Percentiles rank a stretch among this genome's conserved stretches.
Conservation (phyloP, 108 stramenopile species). For the Discostella pseudostelligera region DNA sequence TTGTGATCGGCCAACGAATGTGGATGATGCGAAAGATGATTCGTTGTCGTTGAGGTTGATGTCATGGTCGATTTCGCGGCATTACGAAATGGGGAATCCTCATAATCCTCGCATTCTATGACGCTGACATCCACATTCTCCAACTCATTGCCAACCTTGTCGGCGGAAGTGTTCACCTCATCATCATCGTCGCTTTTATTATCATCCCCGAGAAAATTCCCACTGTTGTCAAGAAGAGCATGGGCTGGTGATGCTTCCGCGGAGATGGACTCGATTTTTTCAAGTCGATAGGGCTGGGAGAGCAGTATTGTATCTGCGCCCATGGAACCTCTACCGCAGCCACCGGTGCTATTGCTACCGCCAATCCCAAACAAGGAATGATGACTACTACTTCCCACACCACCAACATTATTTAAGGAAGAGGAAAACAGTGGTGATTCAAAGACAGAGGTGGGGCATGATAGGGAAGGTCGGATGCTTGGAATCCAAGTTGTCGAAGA, state of each 20-base stretch:
- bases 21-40: neutral
- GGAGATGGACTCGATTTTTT: neutral
- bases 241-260: constrained; percentile 5
- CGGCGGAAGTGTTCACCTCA: neutral
- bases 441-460: constrained; percentile 30
- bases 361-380: constrained; percentile 7
- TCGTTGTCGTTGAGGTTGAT: neutral
- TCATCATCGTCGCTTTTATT: neutral
- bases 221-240: too few species aligned
- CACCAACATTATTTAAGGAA: neutral
- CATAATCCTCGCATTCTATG: constrained; percentile 25
- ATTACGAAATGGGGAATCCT: constrained; percentile 6
- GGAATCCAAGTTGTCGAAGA: neutral
- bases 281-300: constrained; percentile 4
- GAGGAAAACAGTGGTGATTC: constrained; percentile 26
- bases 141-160: neutral
- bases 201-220: neutral
- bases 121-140: constrained; percentile 21
- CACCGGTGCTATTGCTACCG: neutral
- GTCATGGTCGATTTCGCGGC: neutral
- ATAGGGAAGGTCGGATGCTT: constrained; percentile 27
- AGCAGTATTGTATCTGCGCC: constrained; percentile 2
- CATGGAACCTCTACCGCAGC: neutral
- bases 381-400: neutral
- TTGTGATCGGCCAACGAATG: neutral